Percentiles rank a stretch among this genome's conserved stretches.
phyloP scores from a whole-genome alignment of 192 early-diverging fungal species.

The Polychytrium aggregatum region DNA sequence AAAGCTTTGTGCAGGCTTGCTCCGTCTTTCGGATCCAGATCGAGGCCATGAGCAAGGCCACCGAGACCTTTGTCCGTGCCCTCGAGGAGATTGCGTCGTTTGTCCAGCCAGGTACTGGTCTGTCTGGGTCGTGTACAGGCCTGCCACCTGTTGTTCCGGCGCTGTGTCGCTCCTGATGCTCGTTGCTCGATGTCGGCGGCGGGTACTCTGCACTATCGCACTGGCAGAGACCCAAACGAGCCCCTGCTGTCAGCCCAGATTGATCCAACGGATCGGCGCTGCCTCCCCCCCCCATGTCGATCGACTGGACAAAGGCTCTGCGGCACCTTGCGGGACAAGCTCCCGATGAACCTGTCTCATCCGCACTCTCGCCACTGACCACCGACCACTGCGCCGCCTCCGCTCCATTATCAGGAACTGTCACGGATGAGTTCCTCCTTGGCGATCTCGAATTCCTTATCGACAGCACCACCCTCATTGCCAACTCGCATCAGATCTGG shows the following conservation, averaged over 20 bases:
- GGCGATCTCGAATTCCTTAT: conserved; percentile 42
- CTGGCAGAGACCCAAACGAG: too few relatives aligned
- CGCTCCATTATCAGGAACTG: conserved; percentile 11
- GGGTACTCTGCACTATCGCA: too few relatives aligned
- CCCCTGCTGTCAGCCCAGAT: too few relatives aligned
- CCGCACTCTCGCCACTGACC: too few relatives aligned
- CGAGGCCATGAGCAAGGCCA: conserved; percentile 26
- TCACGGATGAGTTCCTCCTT: conserved; percentile 19
- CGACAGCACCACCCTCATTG: conserved; percentile 36
- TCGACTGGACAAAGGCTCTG: too few relatives aligned
- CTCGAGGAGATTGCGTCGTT: conserved; percentile 36
- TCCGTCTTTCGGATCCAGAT: conserved; percentile 29
- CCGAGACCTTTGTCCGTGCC: conserved; percentile 38
- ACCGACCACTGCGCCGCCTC: too few relatives aligned
- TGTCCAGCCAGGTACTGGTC: conserved; percentile 23
- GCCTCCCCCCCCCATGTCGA: too few relatives aligned
- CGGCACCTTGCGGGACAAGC: too few relatives aligned
- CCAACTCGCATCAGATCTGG: conserved; percentile 40
- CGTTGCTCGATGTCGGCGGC: too few relatives aligned
- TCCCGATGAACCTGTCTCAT: too few relatives aligned
- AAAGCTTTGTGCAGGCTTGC: conserved; percentile 33
- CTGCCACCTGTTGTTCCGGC: background rate
- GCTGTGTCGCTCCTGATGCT: background rate
- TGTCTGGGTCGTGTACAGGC: background rate
- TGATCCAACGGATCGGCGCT: too few relatives aligned